Evolutionary conservation across 768 basidiomycete genomes (phyloP).

Genomic region (Russula sp.): DNA sequence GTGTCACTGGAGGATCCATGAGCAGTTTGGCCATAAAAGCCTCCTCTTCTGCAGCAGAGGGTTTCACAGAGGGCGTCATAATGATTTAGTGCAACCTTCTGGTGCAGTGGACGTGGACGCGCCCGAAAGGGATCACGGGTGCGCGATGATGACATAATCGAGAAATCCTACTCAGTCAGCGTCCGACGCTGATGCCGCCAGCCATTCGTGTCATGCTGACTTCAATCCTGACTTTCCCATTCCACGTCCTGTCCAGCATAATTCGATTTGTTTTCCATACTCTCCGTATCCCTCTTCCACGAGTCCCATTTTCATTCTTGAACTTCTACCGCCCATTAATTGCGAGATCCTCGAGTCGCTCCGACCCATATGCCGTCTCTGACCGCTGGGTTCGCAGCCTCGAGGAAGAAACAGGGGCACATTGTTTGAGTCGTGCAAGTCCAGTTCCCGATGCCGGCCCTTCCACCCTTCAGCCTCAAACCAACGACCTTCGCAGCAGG

Average conservation of each 20-base stretch:
- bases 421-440: slow-evolving; percentile 41
- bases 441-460: slow-evolving; percentile 35
- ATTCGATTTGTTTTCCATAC: slow-evolving; percentile 58
- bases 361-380: slow-evolving; percentile 45
- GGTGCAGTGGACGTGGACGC: neutral
- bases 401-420: slow-evolving; percentile 80
- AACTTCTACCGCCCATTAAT: slow-evolving; percentile 38
- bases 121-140: slow-evolving; percentile 6
- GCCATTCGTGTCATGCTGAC: neutral
- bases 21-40: slow-evolving; percentile 52
- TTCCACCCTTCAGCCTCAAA: slow-evolving; percentile 36
- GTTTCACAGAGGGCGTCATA: slow-evolving; percentile 33
- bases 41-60: slow-evolving; percentile 42
- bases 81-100: neutral
- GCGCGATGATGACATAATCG: slow-evolving; percentile 13
- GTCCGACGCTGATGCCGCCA: neutral
- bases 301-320: slow-evolving; percentile 39
- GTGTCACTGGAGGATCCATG: slow-evolving; percentile 29
- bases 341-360: slow-evolving; percentile 26
- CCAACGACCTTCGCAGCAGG: slow-evolving; percentile 27
- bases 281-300: slow-evolving; percentile 60
- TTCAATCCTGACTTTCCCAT: slow-evolving; percentile 48
- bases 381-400: slow-evolving; percentile 75
- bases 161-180: neutral
- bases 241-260: slow-evolving; percentile 52